Base-by-base conservation (phyloP, 495 filamentous ascomycete genomes). In the Lophiostoma macrostomum region DNA sequence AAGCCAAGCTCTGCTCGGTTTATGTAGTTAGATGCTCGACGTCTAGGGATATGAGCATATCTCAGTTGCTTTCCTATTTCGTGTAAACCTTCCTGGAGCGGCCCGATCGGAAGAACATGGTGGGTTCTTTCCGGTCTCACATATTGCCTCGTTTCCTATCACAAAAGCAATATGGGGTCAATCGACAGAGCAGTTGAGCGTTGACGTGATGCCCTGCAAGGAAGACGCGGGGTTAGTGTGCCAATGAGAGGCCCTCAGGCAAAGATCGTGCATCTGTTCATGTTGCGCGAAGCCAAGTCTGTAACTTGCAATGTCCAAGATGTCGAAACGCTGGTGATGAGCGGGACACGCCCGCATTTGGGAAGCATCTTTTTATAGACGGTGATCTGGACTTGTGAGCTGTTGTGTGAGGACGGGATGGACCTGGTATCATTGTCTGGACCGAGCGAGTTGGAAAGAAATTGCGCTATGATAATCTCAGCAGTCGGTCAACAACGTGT, bases 81-180 rank as follows among this genome's bases (percentile, higher is more conserved):
- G 7, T 38, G 19, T 49, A 52, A 32, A 52, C 34, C 20, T 38
- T 20, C 6, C 18, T n/a, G 25, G 18, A 12, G 7, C 14, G 28
- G 36, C 8, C 25, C 24, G n/a, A 14, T 52, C 49, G 38, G 49
- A 19, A 32, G 13, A 8, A 30, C 2, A 35, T 27, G 16, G 43
- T 32, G 37, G 16, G 34, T 52, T 24, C 29, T 31, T 36, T 44
- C 38, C 50, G 49, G 50, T 53, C 39, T 53, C 28, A 41, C 18
- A 4, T 34, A 14, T 29, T 19, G 39, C 50, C 31, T 25, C 23
- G 19, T 19, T 18, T 16, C 29, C 38, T 19, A 10, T n/a, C 31
- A n/a, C n/a, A n/a, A n/a, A n/a, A n/a, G n/a, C n/a, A n/a, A n/a
- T n/a, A n/a, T n/a, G n/a, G n/a, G n/a, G 8, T 32, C 24, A 13